phyloP scores from a whole-genome alignment of 2,329 filamentous ascomycete genomes.

The Colletotrichum spinosum region DNA sequence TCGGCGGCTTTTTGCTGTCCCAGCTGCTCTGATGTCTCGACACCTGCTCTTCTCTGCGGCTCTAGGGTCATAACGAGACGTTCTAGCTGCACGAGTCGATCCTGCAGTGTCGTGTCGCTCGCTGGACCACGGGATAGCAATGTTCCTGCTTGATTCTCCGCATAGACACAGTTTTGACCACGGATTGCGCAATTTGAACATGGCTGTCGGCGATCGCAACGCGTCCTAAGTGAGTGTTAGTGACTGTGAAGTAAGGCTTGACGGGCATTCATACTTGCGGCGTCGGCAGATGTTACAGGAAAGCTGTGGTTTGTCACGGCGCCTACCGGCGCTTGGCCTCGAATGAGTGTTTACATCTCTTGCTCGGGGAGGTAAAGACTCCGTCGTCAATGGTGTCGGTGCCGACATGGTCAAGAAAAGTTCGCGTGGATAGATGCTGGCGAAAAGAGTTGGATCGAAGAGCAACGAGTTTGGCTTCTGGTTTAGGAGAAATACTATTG shows the following conservation, averaged over 20 bases:
- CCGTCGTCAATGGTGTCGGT: no score
- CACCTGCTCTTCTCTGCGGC: fast-evolving
- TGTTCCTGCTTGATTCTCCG: conserved; percentile 33
- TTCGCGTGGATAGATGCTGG: no score
- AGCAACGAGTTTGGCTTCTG: neutral
- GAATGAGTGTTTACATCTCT: neutral
- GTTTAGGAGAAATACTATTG: neutral
- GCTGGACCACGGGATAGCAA: fast-evolving
- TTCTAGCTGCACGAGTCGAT: conserved; percentile 47
- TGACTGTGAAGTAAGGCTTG: no score
- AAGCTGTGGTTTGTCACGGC: conserved; percentile 48
- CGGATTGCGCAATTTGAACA: conserved; percentile 40
- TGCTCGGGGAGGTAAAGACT: no score
- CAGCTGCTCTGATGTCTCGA: neutral
- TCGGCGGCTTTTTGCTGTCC: neutral
- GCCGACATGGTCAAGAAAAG: neutral
- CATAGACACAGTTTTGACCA: conserved; percentile 36
- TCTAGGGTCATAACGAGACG: conserved; percentile 43
- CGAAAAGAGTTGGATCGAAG: no score
- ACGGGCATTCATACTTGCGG: conserved; percentile 45
- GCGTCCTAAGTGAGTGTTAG: conserved; percentile 26
- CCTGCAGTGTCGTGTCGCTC: conserved; percentile 5
- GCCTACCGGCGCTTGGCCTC: conserved; percentile 38
- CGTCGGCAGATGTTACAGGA: conserved; percentile 49
- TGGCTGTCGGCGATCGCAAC: conserved; percentile 43